Conservation (phyloP, 2,329 filamentous ascomycete species). For the Stagonosporopsis rhizophila region DNA sequence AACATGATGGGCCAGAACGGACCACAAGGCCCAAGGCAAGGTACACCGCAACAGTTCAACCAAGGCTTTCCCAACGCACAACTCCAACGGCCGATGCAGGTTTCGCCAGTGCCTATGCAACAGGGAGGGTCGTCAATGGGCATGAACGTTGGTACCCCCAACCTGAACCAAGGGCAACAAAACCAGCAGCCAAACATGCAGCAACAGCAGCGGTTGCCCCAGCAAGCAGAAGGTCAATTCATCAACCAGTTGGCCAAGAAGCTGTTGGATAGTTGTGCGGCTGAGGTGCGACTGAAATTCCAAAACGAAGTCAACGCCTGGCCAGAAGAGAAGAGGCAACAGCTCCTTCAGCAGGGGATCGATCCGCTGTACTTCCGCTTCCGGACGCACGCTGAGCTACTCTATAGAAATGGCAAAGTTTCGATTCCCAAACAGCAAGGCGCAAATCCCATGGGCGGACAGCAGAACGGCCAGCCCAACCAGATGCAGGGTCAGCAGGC, state of each 20-base stretch:
- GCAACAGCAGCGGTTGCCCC: conserved; percentile 17
- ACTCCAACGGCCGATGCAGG: conserved; percentile 59
- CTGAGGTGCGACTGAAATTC: conserved; percentile 57
- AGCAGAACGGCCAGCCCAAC: conserved; percentile 37
- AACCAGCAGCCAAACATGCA: conserved; percentile 44
- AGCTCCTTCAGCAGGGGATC: conserved; percentile 53
- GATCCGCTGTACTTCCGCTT: conserved; percentile 61
- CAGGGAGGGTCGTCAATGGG: conserved; percentile 44
- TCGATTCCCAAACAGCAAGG: conserved; percentile 17
- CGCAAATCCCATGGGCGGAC: conserved; percentile 32
- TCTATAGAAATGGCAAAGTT: conserved; percentile 35
- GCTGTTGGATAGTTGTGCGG: conserved; percentile 56
- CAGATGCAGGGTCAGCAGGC: conserved; percentile 39
- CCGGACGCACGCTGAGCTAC: conserved; percentile 55
- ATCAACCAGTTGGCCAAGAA: conserved; percentile 57
- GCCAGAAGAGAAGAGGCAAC: conserved; percentile 57
- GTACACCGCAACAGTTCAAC: conserved; percentile 53
- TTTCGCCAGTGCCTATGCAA: conserved; percentile 56
- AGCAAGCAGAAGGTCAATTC: conserved; percentile 31
- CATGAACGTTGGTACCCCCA: conserved; percentile 35
- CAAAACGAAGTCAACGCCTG: conserved; percentile 50
- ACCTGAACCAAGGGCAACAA: conserved; percentile 39
- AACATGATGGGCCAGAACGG: conserved; percentile 47
- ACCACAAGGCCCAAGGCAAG: conserved; percentile 45
- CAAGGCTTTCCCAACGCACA: conserved; percentile 56